Percentiles rank a stretch among this genome's conserved stretches.
phyloP scores from a whole-genome alignment of 495 filamentous ascomycete species.

The Peziza echinospora region DNA sequence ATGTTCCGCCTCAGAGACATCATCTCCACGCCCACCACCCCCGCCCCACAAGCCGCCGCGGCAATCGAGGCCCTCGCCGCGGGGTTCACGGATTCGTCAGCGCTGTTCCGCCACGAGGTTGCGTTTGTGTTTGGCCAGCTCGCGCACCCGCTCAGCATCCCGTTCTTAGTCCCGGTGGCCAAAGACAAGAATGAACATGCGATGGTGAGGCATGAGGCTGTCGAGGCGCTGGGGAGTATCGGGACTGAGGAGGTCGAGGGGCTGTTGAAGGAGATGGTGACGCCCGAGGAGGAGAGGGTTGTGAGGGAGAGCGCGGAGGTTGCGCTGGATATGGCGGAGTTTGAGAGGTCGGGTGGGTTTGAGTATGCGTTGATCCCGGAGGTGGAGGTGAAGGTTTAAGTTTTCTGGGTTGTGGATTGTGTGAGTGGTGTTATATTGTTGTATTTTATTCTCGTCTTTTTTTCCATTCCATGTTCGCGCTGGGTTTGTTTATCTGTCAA shows the following conservation, averaged over 20 bases:
- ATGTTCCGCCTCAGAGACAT: slow-evolving; percentile 96
- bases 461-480: neutral
- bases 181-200: slow-evolving; percentile 60
- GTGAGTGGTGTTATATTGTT: neutral
- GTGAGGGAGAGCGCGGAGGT: slow-evolving; percentile 89
- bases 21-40: slow-evolving; percentile 69
- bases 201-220: slow-evolving; percentile 96
- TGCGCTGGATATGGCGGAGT: slow-evolving; percentile 94
- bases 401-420: neutral
- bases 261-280: slow-evolving; percentile 56
- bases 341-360: slow-evolving; percentile 66
- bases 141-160: slow-evolving; percentile 85
- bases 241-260: slow-evolving; percentile 76
- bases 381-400: slow-evolving; percentile 15
- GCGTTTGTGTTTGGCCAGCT: slow-evolving; percentile 97
- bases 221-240: slow-evolving; percentile 88
- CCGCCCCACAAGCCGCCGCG: slow-evolving; percentile 59
- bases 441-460: neutral
- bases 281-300: slow-evolving; percentile 79
- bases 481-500: too few relatives aligned
- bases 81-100: slow-evolving; percentile 67
- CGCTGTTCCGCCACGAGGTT: slow-evolving; percentile 93
- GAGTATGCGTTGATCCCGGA: slow-evolving; percentile 83
- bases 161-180: slow-evolving; percentile 56
- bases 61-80: slow-evolving; percentile 69